phyloP scores from a whole-genome alignment of 2,329 filamentous ascomycete genomes.

The Trichoderma atrobrunneum region DNA sequence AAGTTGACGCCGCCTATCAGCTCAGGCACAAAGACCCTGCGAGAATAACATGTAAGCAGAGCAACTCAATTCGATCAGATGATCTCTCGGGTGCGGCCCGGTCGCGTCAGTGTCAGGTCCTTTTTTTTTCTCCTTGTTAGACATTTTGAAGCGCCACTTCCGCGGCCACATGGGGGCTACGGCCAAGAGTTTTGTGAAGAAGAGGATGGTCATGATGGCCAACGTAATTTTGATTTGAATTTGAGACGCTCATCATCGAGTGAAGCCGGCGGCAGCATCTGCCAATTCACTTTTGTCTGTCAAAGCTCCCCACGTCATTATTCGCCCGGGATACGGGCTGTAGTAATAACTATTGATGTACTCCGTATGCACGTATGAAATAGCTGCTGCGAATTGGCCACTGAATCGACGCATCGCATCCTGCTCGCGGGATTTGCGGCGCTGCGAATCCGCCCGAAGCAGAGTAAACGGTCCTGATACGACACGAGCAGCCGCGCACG shows the following conservation, averaged over 20 bases:
- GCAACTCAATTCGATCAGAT: conserved; percentile 16
- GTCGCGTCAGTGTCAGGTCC: conserved; percentile 11
- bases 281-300: background rate
- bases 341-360: background rate
- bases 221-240: background rate
- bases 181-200: background rate
- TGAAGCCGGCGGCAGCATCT: background rate
- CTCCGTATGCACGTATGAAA: background rate
- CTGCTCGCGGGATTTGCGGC: conserved; percentile 3
- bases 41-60: conserved; percentile 2
- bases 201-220: background rate
- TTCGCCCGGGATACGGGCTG: background rate
- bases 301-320: background rate
- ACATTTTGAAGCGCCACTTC: conserved; percentile 12
- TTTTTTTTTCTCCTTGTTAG: background rate
- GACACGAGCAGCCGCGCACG: background rate
- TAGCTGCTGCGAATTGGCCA: conserved; percentile 1
- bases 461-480: background rate
- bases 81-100: conserved; percentile 16
- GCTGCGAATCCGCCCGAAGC: background rate
- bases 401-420: conserved; percentile 7
- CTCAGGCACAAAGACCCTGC: background rate
- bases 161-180: conserved; percentile 5
- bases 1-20: conserved; percentile 1
- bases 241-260: background rate